These are phyloP conservation scores for Plasmodium chabaudi DNA, from an alignment of 169 alveolate genomes.

Conservation along the genomic window DNA sequence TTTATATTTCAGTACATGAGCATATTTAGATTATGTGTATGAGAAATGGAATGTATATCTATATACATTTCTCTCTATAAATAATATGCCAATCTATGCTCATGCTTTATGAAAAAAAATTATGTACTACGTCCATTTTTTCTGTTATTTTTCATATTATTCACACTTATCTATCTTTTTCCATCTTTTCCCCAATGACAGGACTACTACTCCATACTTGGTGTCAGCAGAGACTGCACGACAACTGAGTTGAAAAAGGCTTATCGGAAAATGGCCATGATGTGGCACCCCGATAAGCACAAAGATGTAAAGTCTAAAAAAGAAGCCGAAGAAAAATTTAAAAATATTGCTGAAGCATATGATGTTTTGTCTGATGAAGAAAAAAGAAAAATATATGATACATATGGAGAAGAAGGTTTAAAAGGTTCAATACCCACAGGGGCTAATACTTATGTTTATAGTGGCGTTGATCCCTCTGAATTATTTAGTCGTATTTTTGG, in stretches of 20 bases:
- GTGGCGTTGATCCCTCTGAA: constrained; percentile 90
- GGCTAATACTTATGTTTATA: constrained; percentile 69
- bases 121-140: no score
- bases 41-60: no score
- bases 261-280: constrained; percentile 92
- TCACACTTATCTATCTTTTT: background rate
- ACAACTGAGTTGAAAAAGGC: constrained; percentile 94
- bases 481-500: constrained; percentile 88
- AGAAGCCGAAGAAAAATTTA: constrained; percentile 92
- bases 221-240: constrained; percentile 83
- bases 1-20: no score
- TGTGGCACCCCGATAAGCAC: constrained; percentile 98
- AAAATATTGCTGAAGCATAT: constrained; percentile 94
- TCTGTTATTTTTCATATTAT: no score
- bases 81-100: no score
- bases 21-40: no score
- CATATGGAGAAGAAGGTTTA: constrained; percentile 96
- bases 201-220: constrained; percentile 85
- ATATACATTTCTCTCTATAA: no score
- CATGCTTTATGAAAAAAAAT: no score
- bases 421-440: constrained; percentile 89
- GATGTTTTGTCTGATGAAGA: constrained; percentile 96
- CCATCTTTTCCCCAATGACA: background rate
- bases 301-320: constrained; percentile 85
- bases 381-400: constrained; percentile 95